Conservation (phyloP, 2,329 filamentous ascomycete genomes). For the Penicillium freii region DNA sequence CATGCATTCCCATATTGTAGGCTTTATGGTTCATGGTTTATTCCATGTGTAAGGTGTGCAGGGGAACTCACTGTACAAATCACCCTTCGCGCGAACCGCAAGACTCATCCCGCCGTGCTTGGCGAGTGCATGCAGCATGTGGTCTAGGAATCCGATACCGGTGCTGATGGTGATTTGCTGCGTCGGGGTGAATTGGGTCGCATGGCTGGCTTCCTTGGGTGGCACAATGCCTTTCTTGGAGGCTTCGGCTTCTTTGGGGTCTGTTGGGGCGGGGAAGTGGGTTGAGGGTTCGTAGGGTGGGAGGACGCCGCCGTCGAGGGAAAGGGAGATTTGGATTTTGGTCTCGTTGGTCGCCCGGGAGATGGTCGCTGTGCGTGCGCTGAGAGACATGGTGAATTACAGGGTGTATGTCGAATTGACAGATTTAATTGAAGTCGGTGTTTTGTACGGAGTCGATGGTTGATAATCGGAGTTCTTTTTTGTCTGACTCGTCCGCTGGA, state of each 20-base stretch:
- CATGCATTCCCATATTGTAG: not conserved
- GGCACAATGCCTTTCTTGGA: conserved; percentile 47
- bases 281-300: conserved; percentile 40
- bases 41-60: not conserved
- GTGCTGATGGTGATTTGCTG: conserved; percentile 87
- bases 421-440: not conserved
- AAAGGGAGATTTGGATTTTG: conserved; percentile 88
- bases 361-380: conserved; percentile 73
- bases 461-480: conserved; percentile 18
- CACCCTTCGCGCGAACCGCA: conserved; percentile 76
- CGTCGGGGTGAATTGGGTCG: conserved; percentile 76
- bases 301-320: conserved; percentile 80
- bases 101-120: conserved; percentile 97
- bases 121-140: conserved; percentile 95
- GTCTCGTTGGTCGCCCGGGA: conserved; percentile 96
- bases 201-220: conserved; percentile 61
- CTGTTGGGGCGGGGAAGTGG: conserved; percentile 63
- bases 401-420: not conserved
- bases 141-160: conserved; percentile 95
- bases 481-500: conserved; percentile 21
- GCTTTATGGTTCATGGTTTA: not conserved
- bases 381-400: conserved; percentile 26
- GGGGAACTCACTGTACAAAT: conserved; percentile 73
- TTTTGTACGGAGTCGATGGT: conserved; percentile 3
- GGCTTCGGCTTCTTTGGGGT: conserved; percentile 51